These are phyloP conservation scores for Talaromyces liani DNA, from an alignment of 495 filamentous ascomycete genomes.

Conservation along the genomic window DNA sequence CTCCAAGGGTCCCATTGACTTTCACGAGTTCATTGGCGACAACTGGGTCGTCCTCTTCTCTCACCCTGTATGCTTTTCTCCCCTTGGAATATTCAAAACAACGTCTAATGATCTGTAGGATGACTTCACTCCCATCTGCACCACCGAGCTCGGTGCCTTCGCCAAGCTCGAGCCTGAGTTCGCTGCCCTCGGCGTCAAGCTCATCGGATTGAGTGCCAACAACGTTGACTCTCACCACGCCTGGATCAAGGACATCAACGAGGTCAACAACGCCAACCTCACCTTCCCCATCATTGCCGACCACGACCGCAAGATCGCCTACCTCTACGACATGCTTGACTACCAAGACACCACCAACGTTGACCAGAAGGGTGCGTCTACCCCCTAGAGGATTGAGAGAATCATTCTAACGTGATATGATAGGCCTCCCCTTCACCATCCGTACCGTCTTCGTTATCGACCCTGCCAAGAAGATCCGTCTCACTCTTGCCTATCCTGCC, in stretches of 20 bases:
- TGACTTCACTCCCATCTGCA: constrained; percentile 92
- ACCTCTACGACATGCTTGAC: constrained; percentile 94
- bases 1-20: constrained; percentile 85
- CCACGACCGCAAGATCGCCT: constrained; percentile 89
- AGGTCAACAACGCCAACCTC: constrained; percentile 75
- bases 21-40: constrained; percentile 94
- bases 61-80: constrained; percentile 62
- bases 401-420: background rate
- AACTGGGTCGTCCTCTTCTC: constrained; percentile 96
- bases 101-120: constrained; percentile 16
- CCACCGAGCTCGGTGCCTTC: constrained; percentile 95
- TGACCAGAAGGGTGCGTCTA: constrained; percentile 65
- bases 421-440: constrained; percentile 85
- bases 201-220: constrained; percentile 64
- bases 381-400: no score
- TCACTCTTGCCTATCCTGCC: constrained; percentile 93
- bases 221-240: constrained; percentile 47
- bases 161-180: constrained; percentile 98
- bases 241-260: constrained; percentile 96
- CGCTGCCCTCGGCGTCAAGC: constrained; percentile 83
- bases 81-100: background rate
- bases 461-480: constrained; percentile 95
- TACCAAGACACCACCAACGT: constrained; percentile 80
- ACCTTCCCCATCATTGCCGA: constrained; percentile 96
- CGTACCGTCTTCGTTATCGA: constrained; percentile 98